Percentiles rank a stretch among this genome's conserved stretches.
phyloP scores from a whole-genome alignment of 176 grass and related monocot species.

The Musa schizocarpa region DNA sequence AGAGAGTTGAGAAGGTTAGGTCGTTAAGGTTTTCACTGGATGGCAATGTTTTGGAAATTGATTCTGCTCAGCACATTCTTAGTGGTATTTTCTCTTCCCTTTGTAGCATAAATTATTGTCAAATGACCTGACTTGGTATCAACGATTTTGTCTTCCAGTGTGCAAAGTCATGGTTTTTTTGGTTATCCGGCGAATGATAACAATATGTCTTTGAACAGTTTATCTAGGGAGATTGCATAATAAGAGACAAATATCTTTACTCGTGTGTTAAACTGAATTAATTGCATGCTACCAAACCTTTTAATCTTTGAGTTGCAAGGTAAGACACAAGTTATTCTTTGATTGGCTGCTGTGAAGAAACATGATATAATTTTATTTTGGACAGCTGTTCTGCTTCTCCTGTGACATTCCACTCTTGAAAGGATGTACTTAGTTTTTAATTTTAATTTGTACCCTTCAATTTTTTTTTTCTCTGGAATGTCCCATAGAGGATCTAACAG shows the following conservation, averaged over 20 bases:
- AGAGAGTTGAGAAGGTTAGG: constrained; percentile 73
- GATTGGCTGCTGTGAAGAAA: too few species aligned
- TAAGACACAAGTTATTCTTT: too few species aligned
- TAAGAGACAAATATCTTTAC: neutral
- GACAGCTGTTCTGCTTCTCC: too few species aligned
- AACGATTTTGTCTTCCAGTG: neutral
- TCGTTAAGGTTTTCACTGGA: constrained; percentile 65
- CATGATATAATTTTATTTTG: too few species aligned
- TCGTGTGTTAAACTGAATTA: too few species aligned
- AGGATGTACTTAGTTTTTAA: too few species aligned
- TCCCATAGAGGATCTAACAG: too few species aligned
- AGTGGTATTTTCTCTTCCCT: constrained; percentile 40
- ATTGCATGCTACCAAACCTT: too few species aligned
- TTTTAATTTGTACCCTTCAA: too few species aligned
- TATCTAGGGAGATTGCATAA: neutral
- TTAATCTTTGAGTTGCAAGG: too few species aligned
- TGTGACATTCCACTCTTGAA: too few species aligned
- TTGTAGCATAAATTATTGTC: constrained; percentile 12
- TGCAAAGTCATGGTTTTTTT: neutral
- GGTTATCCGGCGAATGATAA: neutral
- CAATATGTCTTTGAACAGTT: neutral
- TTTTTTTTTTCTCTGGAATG: too few species aligned
- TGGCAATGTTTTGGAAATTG: constrained; percentile 55
- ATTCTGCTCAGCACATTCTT: constrained; percentile 34
- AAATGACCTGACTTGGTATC: neutral